These are phyloP conservation scores for Ploettnerulaceae sp. DNA, from an alignment of 2,329 filamentous ascomycete species.

Conservation along the genomic window DNA sequence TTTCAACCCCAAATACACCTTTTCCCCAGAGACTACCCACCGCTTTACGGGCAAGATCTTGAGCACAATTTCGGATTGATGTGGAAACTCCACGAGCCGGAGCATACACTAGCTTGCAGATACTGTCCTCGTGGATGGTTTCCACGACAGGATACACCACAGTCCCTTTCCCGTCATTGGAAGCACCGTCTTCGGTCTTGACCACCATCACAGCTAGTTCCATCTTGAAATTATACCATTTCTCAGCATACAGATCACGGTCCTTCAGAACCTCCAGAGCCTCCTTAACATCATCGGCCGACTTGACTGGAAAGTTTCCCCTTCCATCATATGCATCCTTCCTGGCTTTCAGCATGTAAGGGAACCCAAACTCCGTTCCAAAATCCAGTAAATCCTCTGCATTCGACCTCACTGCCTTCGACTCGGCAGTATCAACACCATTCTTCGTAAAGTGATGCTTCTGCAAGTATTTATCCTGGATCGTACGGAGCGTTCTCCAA, in stretches of 20 bases:
- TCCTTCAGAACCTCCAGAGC: conserved; percentile 66
- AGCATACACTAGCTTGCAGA: conserved; percentile 88
- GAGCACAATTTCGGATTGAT: conserved; percentile 58
- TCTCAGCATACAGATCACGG: conserved; percentile 79
- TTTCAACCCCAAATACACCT: conserved; percentile 93
- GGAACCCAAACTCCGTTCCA: conserved; percentile 65
- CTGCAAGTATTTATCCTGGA: conserved; percentile 91
- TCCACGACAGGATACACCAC: conserved; percentile 86
- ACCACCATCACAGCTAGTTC: conserved; percentile 95
- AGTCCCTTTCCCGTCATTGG: conserved; percentile 43
- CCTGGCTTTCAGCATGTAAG: conserved; percentile 87
- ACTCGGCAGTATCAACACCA: conserved; percentile 67
- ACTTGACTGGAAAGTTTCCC: conserved; percentile 63
- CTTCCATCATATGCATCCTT: conserved; percentile 92
- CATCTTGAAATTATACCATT: conserved; percentile 70
- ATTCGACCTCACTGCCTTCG: conserved; percentile 51
- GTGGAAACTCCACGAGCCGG: conserved; percentile 69
- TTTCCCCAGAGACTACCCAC: conserved; percentile 78
- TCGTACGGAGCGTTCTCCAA: conserved; percentile 79
- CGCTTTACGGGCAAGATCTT: conserved; percentile 72
- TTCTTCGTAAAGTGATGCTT: conserved; percentile 71
- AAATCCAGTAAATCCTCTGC: conserved; percentile 57
- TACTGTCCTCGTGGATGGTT: conserved; percentile 90
- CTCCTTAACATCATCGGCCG: conserved; percentile 53
- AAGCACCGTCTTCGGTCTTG: conserved; percentile 65